phyloP scores from a whole-genome alignment of 768 basidiomycete species.

The Boletus edulis region DNA sequence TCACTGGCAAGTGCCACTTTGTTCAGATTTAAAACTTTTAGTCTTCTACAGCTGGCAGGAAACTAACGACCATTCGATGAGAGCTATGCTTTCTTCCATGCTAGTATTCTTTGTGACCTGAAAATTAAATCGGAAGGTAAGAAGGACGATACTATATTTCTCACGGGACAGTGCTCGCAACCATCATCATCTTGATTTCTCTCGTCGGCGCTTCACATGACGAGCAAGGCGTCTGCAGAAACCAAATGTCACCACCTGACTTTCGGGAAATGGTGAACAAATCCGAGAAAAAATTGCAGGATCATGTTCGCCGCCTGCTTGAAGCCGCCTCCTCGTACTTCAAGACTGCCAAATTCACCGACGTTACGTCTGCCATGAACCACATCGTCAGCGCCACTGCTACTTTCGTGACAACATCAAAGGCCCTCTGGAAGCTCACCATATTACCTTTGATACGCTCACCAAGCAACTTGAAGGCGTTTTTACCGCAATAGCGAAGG shows the following conservation, averaged over 20 bases:
- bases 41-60: too few species aligned
- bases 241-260: background rate
- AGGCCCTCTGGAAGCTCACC: slow-evolving; percentile 1
- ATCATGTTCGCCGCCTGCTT: slow-evolving; percentile 8
- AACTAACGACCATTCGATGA: too few species aligned
- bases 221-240: background rate
- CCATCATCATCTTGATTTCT: too few species aligned
- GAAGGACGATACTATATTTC: background rate
- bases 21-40: too few species aligned
- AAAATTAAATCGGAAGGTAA: background rate
- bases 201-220: background rate
- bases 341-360: background rate
- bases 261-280: slow-evolving; percentile 9
- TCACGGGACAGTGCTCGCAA: background rate
- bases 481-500: background rate
- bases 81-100: too few species aligned
- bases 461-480: slow-evolving; percentile 7
- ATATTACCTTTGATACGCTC: slow-evolving; percentile 4
- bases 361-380: slow-evolving; percentile 1
- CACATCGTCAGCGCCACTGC: slow-evolving; percentile 9
- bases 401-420: slow-evolving; percentile 5
- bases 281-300: background rate
- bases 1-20: too few species aligned
- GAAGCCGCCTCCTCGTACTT: background rate
- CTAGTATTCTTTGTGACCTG: background rate